A percentile compares a stretch with the other conserved stretches of the same genome.
Evolutionary conservation across 1,284 basidiomycete genomes (phyloP).

Genomic region (Stereum hirsutum): DNA sequence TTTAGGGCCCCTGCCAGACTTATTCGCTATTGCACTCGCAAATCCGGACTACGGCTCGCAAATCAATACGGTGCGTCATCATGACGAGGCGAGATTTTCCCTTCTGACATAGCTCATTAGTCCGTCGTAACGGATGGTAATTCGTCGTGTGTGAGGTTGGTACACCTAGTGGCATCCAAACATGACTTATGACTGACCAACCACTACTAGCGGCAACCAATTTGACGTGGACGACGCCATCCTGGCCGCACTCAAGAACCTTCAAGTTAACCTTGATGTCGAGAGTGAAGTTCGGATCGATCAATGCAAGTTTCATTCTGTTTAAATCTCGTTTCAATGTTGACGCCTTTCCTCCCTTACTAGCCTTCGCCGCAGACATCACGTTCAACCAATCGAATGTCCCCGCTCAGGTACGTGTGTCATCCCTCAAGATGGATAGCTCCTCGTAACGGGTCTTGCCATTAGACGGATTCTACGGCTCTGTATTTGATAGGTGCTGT

Average conservation of each 20-base stretch:
- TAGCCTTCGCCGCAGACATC: conserved; percentile 37
- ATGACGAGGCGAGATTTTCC: not conserved
- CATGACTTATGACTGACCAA: conserved; percentile 11
- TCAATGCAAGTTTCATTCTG: conserved; percentile 36
- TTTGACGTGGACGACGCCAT: conserved; percentile 55
- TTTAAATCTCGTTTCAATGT: not conserved
- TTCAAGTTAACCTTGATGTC: conserved; percentile 46
- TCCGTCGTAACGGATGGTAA: conserved; percentile 20
- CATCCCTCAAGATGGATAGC: not conserved
- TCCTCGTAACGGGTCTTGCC: conserved; percentile 2
- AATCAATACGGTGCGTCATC: conserved; percentile 29
- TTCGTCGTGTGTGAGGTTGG: conserved; percentile 46
- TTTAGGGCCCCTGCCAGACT: conserved; percentile 51
- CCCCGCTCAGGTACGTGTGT: conserved; percentile 37
- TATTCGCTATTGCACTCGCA: conserved; percentile 49
- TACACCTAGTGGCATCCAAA: conserved; percentile 6
- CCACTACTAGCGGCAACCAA: conserved; percentile 45
- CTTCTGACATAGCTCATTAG: too few species aligned
- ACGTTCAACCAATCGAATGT: conserved; percentile 57
- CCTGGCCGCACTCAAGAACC: conserved; percentile 47
- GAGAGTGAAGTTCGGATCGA: conserved; percentile 46
- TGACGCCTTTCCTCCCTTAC: not conserved
- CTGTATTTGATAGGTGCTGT: conserved; percentile 65
- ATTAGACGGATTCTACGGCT: conserved; percentile 57
- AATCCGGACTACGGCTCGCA: conserved; percentile 44